phyloP scores from a whole-genome alignment of 495 filamentous ascomycete genomes.

The Penicillium arizonense region DNA sequence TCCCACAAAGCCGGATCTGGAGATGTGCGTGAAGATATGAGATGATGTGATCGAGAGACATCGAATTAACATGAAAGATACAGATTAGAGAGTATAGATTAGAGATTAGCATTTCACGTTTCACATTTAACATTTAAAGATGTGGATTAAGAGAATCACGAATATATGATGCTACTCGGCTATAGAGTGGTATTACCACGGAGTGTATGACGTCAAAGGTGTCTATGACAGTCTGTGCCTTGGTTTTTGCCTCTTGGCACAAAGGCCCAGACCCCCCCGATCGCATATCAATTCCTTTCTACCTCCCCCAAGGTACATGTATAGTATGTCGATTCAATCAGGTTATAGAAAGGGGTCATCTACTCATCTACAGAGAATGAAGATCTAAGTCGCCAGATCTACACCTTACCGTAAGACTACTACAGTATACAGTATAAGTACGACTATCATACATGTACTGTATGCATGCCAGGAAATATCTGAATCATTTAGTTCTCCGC shows the following conservation, averaged over 20 bases:
- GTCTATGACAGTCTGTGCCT: conserved; percentile 25
- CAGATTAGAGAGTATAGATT: not conserved
- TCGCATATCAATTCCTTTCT: conserved; percentile 2
- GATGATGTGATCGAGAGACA: no score
- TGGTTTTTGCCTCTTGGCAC: conserved; percentile 21
- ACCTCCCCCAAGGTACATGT: not conserved
- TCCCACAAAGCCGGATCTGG: conserved; percentile 1
- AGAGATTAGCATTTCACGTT: not conserved
- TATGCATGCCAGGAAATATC: not conserved
- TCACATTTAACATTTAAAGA: not conserved
- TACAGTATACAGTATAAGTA: not conserved
- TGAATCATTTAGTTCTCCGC: conserved; percentile 2
- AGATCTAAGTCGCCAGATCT: no score
- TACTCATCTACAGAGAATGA: no score
- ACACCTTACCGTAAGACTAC: no score
- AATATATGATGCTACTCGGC: not conserved
- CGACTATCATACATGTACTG: not conserved
- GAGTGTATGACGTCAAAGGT: conserved; percentile 22
- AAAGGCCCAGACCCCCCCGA: conserved; percentile 17
- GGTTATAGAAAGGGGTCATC: no score
- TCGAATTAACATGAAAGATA: not conserved
- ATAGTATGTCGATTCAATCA: no score
- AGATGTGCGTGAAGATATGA: not conserved
- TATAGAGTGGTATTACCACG: conserved; percentile 14
- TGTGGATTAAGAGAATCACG: not conserved